Evolutionary conservation across 2,329 filamentous ascomycete species (phyloP).

Genomic region (Fusarium odoratissimum): DNA sequence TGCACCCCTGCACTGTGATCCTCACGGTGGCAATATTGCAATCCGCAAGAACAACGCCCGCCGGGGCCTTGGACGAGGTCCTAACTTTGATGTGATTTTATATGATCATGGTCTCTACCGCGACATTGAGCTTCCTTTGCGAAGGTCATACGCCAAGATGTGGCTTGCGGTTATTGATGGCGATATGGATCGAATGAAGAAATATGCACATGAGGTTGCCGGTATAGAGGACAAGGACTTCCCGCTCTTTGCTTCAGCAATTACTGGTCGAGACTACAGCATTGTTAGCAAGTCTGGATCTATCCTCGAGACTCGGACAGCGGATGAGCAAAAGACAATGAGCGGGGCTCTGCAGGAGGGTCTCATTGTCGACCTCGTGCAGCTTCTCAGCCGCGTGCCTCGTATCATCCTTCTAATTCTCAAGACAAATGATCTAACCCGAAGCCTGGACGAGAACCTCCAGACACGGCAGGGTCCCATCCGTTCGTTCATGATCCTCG

Average conservation of each 20-base stretch:
- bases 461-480: conserved; percentile 77
- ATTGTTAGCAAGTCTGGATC: conserved; percentile 73
- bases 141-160: conserved; percentile 92
- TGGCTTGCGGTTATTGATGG: conserved; percentile 96
- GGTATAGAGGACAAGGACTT: conserved; percentile 91
- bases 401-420: conserved; percentile 93
- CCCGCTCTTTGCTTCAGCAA: conserved; percentile 93
- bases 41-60: conserved; percentile 79
- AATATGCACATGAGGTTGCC: conserved; percentile 88
- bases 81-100: conserved; percentile 94
- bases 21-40: conserved; percentile 95
- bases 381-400: conserved; percentile 88
- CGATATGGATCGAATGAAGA: conserved; percentile 86
- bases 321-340: conserved; percentile 87
- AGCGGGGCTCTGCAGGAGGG: conserved; percentile 86
- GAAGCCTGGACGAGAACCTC: conserved; percentile 90
- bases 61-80: conserved; percentile 59
- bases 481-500: conserved; percentile 74
- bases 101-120: conserved; percentile 98
- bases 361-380: conserved; percentile 87
- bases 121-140: conserved; percentile 82
- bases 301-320: conserved; percentile 69
- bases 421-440: conserved; percentile 97
- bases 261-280: conserved; percentile 91
- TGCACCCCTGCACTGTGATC: conserved; percentile 94